Conservation (phyloP, 2,329 filamentous ascomycete genomes). For the Zymoseptoria tritici region DNA sequence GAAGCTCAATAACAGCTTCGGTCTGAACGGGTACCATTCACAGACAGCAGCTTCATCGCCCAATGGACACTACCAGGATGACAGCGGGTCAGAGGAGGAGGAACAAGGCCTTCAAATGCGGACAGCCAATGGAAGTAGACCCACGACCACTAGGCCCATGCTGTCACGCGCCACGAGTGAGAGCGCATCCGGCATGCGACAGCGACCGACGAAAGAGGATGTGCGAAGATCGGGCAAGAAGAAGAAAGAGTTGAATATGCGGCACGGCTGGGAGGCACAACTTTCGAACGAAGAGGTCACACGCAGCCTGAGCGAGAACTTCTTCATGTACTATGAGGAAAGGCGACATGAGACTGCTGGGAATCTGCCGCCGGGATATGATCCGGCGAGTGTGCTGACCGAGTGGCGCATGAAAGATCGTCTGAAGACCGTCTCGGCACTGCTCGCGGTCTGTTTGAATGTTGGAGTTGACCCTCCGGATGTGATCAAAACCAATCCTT, state of each 20-base stretch:
- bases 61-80: slow-evolving; percentile 17
- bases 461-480: slow-evolving; percentile 97
- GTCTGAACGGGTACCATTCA: not conserved
- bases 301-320: slow-evolving; percentile 70
- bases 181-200: slow-evolving; percentile 6
- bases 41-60: slow-evolving; percentile 8
- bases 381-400: slow-evolving; percentile 48
- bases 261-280: slow-evolving; percentile 89
- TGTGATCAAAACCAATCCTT: slow-evolving; percentile 89
- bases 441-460: slow-evolving; percentile 88
- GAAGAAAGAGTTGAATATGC: slow-evolving; percentile 35
- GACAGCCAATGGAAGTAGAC: slow-evolving; percentile 28
- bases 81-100: slow-evolving; percentile 30
- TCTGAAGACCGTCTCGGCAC: slow-evolving; percentile 91
- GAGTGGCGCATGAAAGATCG: slow-evolving; percentile 98
- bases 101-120: slow-evolving; percentile 43
- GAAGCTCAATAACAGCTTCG: slow-evolving; percentile 5
- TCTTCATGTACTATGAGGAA: slow-evolving; percentile 99
- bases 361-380: slow-evolving; percentile 58
- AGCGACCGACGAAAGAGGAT: slow-evolving; percentile 1
- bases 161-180: slow-evolving; percentile 17
- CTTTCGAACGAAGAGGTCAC: slow-evolving; percentile 81
- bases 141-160: slow-evolving; percentile 4
- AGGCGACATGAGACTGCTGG: slow-evolving; percentile 94
- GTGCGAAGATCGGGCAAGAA: slow-evolving; percentile 9